Evolutionary conservation across 2,329 filamentous ascomycete species (phyloP).

Genomic region (Bipolaris zeicola): DNA sequence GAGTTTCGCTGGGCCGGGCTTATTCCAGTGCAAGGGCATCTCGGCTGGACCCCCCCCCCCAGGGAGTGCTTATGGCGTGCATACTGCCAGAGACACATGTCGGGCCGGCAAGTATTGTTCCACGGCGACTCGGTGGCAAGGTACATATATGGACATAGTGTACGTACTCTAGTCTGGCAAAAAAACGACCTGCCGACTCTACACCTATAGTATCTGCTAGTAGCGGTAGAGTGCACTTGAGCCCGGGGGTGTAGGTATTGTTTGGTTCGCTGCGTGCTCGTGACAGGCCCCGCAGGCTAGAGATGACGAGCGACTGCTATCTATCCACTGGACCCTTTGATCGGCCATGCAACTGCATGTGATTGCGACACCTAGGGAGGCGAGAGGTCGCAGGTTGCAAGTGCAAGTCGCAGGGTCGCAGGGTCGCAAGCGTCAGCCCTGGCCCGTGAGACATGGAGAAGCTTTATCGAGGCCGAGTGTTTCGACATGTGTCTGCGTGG

Average conservation of each 20-base stretch:
- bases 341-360: constrained; percentile 25
- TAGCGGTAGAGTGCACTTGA: not conserved
- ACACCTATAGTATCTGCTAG: constrained; percentile 2
- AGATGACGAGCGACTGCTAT: constrained; percentile 9
- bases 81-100: not conserved
- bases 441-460: constrained; percentile 19
- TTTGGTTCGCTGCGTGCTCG: constrained; percentile 2
- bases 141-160: constrained; percentile 1
- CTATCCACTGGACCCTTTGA: constrained; percentile 30
- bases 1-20: too few species aligned
- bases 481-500: constrained; percentile 14
- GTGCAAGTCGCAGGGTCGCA: too few species aligned
- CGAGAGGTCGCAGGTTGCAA: not conserved
- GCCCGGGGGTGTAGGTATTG: too few species aligned
- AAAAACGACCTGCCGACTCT: not conserved
- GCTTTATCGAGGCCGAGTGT: constrained; percentile 30
- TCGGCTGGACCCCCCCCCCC: too few species aligned
- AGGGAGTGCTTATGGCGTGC: not conserved
- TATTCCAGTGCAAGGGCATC: too few species aligned
- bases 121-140: constrained; percentile 1
- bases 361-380: constrained; percentile 18
- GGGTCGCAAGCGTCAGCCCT: not conserved
- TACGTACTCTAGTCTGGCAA: too few species aligned
- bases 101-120: constrained; percentile 12
- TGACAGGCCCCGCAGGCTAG: constrained; percentile 29